Base-by-base conservation (phyloP, 2,329 filamentous ascomycete species). In the Rhynchosporium graminicola region DNA sequence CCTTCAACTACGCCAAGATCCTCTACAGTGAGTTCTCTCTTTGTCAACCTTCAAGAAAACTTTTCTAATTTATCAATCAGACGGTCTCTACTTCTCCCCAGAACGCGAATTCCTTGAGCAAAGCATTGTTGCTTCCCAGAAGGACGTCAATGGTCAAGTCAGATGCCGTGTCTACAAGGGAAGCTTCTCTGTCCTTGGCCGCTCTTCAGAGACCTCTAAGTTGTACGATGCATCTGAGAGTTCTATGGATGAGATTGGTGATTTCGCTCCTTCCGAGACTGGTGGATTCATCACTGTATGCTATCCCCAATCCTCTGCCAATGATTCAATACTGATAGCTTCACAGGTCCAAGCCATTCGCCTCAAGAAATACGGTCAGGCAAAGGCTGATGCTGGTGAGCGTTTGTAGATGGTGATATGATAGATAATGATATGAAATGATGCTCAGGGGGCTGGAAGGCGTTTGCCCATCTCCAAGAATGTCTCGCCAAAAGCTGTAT, bases 381-480 rank as follows among this genome's bases (percentile, higher is more conserved):
- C 90, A 9, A 80, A 90, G 74, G 90, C 93, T 76, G 82, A 82
- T 65, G 91, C 87, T 79, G 82, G 87, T 51, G 97, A 87, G 77
- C 93, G 93, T 67, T 87, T 73, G 58, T 73, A 33, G 55, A 10
- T 46, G n/a, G 45, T 42, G 28, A 57, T 57, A 47, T 28, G 40
- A 28, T 28, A 40, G 2, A 36, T 9, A 54, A 28, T 2, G n/a
- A 42, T 20, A 46, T 3, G 43, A 46, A 54, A 40, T 42, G 40
- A 54, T 42, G 51, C 33, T 38, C 31, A 36, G 33, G 12, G 20
- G 26, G 38, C 33, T 28, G n/a, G n/a, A 40, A 26, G 51, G 51
- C 51, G 51, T 54, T 52, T 54, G 2, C 33, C 9, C 33, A 42
- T 54, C 51, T 54, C 36, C 33, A 26, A 4, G 12, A 54, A 42